Evolutionary conservation across 2,329 filamentous ascomycete species (phyloP).

Genomic region (Pestalotiopsis sp.): DNA sequence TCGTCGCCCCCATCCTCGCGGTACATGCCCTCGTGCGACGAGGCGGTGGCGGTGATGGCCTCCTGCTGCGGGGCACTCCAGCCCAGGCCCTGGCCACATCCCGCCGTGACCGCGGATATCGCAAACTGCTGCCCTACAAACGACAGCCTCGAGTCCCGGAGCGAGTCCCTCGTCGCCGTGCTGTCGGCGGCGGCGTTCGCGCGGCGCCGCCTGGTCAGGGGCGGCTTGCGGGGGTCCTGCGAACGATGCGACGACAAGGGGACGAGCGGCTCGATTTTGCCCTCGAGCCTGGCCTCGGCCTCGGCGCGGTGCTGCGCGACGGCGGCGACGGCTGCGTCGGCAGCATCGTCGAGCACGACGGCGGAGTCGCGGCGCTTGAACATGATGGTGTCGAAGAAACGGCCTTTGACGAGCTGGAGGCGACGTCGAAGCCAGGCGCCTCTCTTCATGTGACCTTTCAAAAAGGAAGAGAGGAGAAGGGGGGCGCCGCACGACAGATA

Average conservation of each 20-base stretch:
- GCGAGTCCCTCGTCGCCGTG: neutral
- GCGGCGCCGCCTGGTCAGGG: neutral
- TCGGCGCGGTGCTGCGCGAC: conserved; percentile 5
- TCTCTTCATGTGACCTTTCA: neutral
- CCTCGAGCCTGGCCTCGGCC: conserved; percentile 2
- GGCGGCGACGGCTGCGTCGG: neutral
- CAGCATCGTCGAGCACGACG: conserved; percentile 1
- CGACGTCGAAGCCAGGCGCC: conserved; percentile 3
- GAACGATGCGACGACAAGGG: neutral
- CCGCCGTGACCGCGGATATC: neutral
- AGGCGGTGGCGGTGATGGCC: neutral
- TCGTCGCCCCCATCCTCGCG: neutral
- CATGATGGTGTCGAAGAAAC: neutral
- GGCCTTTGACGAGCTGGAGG: neutral
- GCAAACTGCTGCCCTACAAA: conserved; percentile 3
- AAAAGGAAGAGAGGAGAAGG: neutral
- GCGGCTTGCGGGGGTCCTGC: neutral
- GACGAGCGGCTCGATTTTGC: neutral
- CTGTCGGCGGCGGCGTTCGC: neutral
- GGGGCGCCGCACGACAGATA: neutral
- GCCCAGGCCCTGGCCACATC: neutral
- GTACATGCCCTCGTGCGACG: neutral
- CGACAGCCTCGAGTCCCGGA: neutral
- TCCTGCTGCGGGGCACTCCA: neutral
- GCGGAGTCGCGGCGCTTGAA: neutral